Base-by-base conservation (phyloP, 257 asterid species). In the Solanum ossicruentum region DNA sequence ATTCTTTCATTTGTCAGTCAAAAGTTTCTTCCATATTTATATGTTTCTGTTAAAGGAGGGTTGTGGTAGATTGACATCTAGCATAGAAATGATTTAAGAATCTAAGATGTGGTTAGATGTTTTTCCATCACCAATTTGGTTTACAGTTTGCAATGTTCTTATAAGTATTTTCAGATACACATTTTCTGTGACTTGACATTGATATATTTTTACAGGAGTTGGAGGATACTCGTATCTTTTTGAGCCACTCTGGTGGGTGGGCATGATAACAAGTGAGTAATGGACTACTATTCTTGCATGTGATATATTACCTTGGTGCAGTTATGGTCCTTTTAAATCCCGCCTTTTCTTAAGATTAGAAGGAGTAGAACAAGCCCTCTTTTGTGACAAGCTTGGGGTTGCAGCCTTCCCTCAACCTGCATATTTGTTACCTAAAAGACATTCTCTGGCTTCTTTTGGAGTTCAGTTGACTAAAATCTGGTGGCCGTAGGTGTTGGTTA, bases 221-320 rank as follows among this genome's bases (percentile, higher is more conserved):
- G 98, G 98, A 88, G 98, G 98, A 65, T 94, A 93, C 83, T 94
- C 95, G 6, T 94, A 94, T 85, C 89, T 94, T 16, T 91, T 85
- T 41, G 98, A 94, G 89, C 98, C 98, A 83, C 91, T 94, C 55
- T 94, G 98, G 98, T 94, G 98, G 98, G 90, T 89, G 82, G 98
- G 98, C 91, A 90, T 94, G 97, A 92, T 89, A 86, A 90, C 98
- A 83, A 94, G 98, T 93, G 90, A 92, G 97, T 89, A 79, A 82
- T 49, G 47, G 81, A 13, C 65, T 54, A 12, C 81, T 69, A 57
- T 83, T 66, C 52, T 83, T 83, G 65, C 85, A 15, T 49, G 61
- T 51, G 61, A 75, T 75, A 67, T 21, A 21, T 63, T 63, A 63
- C 70, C 70, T 63, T 3, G 7, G 70, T 15, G 49, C 12, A 67